A percentile compares a stretch with the other conserved stretches of the same genome.
Conservation (phyloP, 352 stramenopile genomes). For the Thalassiosira livingstoniorum region DNA sequence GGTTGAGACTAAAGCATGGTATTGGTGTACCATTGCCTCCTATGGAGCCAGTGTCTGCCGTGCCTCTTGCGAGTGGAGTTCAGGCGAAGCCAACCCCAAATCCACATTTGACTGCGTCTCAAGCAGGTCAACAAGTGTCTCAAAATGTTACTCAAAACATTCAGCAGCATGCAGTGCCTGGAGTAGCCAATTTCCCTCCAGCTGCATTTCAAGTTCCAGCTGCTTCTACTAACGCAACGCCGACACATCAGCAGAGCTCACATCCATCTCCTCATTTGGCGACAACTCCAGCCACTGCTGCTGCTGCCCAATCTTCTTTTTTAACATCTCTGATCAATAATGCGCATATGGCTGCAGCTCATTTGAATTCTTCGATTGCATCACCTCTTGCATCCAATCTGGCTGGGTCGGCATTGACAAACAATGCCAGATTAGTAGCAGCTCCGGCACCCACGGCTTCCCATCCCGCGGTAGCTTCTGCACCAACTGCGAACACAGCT, state of each 20-base stretch:
- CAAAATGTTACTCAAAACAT: neutral
- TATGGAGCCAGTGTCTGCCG: neutral
- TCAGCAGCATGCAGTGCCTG: neutral
- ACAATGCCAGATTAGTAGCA: too few relatives aligned
- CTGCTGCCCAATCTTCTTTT: conserved; percentile 22
- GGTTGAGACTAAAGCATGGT: conserved; percentile 66
- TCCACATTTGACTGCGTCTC: too few relatives aligned
- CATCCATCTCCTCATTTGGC: neutral
- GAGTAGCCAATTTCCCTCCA: neutral
- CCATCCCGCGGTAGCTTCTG: too few relatives aligned
- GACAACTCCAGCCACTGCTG: conserved; percentile 4
- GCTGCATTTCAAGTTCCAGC: neutral
- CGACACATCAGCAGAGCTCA: neutral
- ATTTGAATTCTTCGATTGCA: neutral
- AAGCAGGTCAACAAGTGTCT: neutral
- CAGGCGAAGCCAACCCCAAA: too few relatives aligned
- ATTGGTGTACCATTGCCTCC: conserved; percentile 13
- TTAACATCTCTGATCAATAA: conserved; percentile 26
- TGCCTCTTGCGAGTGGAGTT: neutral
- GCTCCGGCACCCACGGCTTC: neutral
- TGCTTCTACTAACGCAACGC: neutral
- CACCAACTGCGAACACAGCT: too few relatives aligned
- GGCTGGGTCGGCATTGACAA: neutral
- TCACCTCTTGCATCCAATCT: neutral
- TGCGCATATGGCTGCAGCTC: conserved; percentile 28